phyloP scores from a whole-genome alignment of 1,284 basidiomycete genomes.

The Pseudozyma pruni region DNA sequence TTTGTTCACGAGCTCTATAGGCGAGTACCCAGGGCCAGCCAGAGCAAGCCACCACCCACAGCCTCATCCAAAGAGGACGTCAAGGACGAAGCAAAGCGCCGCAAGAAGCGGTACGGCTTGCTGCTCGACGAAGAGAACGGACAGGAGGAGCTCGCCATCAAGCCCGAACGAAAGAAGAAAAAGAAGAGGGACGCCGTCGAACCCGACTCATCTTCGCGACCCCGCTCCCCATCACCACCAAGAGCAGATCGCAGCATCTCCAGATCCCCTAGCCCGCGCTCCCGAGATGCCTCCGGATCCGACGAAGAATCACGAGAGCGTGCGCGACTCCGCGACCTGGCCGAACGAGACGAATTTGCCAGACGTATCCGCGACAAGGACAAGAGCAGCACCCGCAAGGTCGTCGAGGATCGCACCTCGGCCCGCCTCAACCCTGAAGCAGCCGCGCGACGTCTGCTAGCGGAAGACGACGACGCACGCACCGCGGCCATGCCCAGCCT shows the following conservation, averaged over 20 bases:
- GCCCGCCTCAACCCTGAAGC: constrained; percentile 77
- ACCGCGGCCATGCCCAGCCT: constrained; percentile 54
- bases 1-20: constrained; percentile 83
- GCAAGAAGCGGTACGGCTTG: constrained; percentile 58
- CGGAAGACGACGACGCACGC: constrained; percentile 54
- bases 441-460: constrained; percentile 80
- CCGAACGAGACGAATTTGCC: constrained; percentile 92
- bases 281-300: constrained; percentile 5
- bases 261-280: constrained; percentile 11
- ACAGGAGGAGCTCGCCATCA: constrained; percentile 55
- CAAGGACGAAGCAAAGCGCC: constrained; percentile 3
- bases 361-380: constrained; percentile 86
- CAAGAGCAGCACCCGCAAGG: constrained; percentile 83
- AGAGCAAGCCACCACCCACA: constrained; percentile 76
- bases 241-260: background rate
- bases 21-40: constrained; percentile 74
- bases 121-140: constrained; percentile 51
- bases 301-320: constrained; percentile 78
- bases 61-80: background rate
- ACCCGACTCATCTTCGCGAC: constrained; percentile 68
- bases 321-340: constrained; percentile 80
- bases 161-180: constrained; percentile 67
- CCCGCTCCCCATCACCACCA: background rate
- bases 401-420: constrained; percentile 87
- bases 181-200: constrained; percentile 82